Evolutionary conservation across 208 protist species (phyloP).

Genomic region (Jaenimonas drosophilae): DNA sequence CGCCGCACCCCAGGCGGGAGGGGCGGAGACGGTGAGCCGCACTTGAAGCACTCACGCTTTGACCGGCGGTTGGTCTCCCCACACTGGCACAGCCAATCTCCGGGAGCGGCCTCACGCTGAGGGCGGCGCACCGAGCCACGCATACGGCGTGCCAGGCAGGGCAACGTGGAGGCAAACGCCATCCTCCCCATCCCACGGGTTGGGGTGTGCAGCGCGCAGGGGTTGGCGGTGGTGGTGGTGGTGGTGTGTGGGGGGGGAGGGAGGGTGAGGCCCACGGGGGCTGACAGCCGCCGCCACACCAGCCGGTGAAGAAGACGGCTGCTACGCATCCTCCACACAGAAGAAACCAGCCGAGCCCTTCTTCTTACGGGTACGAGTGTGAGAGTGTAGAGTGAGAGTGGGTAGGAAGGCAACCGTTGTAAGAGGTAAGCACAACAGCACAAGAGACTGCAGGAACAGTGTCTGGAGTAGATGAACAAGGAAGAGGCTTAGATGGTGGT

Average conservation of each 20-base stretch:
- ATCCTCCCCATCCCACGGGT: not conserved
- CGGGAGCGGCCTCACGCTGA: slow-evolving; percentile 58
- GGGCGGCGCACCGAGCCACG: slow-evolving; percentile 17
- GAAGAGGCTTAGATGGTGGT: too few species aligned
- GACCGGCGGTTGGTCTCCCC: slow-evolving; percentile 78
- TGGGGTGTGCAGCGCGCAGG: not conserved
- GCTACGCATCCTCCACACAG: too few species aligned
- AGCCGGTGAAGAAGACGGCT: too few species aligned
- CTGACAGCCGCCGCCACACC: not conserved
- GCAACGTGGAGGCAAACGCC: slow-evolving; percentile 2
- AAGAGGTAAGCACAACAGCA: too few species aligned
- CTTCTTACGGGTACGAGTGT: too few species aligned
- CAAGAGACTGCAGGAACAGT: too few species aligned
- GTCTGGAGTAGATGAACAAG: too few species aligned
- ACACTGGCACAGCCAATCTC: slow-evolving; percentile 86
- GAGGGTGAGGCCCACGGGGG: not conserved
- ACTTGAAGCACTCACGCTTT: slow-evolving; percentile 89
- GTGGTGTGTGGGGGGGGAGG: not conserved
- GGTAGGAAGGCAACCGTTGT: too few species aligned
- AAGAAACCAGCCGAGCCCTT: too few species aligned
- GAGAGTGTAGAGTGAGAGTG: too few species aligned
- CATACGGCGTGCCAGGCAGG: slow-evolving; percentile 36
- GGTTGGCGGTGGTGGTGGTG: not conserved
- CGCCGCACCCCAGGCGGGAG: slow-evolving; percentile 78
- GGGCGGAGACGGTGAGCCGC: slow-evolving; percentile 73